Base-by-base conservation (phyloP, 129 eudicot species). In the Centaurea solstitialis region DNA sequence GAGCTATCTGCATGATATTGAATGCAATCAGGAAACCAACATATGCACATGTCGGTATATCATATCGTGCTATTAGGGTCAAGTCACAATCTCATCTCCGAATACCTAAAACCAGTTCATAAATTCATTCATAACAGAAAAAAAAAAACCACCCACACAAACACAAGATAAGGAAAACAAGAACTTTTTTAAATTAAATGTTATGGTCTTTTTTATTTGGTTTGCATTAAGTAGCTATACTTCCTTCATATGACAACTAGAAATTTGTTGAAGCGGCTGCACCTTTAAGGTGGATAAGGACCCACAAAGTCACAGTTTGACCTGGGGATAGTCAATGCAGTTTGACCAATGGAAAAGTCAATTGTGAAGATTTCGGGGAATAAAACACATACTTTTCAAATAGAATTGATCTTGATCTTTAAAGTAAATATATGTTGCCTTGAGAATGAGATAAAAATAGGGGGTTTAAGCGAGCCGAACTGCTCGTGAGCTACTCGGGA, bases 1-100 rank as follows among this genome's bases (percentile, higher is more conserved):
- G 87, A 76, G 73, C 78, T 87, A 81, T 67, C 93, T 87, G 87
- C 89, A 82, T 37, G 69, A 81, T 22, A 21, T 68, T 50, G 24
- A 40, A 67, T 26, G 18, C 50, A 73, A 80, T 81, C 17, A 7
- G 24, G 15, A 12, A 43, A 74, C 53, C 62, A 37, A 62, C 21
- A 37, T 10, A 61, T 37, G 64, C 38, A 30, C 70, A 18, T 33
- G 67, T 59, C 23, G 61, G 62, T 7, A 57, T 59, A 57, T 9
- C 38, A 75, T 1, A 39, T 23, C 26, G n/a, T 45, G 7, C 67
- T 17, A 57, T 57, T 6, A 57, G 22, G 22, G 65, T 57, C 65
- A n/a, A 57, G 65, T 57, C n/a, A n/a, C 65, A 59, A 59, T 2
- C 10, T 59, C 67, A 59, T 59, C 10, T 59, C 67, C 18, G 67